Percentiles rank a stretch among this genome's conserved stretches.
These are phyloP conservation scores for Fonsecaea multimorphosa DNA, from an alignment of 2,329 filamentous ascomycete genomes.

Conservation along the genomic window DNA sequence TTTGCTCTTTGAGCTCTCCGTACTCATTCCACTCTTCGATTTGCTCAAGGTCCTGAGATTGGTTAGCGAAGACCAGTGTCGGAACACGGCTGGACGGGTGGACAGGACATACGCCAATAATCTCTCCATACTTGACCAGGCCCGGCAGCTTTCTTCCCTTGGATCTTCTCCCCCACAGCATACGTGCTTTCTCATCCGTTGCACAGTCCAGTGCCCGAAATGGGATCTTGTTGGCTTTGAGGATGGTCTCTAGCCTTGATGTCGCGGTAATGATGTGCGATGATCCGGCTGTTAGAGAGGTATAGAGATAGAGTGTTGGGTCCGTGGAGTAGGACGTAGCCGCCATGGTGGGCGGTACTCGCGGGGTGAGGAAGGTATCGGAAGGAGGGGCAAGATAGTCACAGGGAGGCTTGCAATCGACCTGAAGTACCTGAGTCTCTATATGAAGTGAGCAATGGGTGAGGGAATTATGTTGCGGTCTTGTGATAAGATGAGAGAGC, in stretches of 20 bases:
- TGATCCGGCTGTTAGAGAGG: conserved; percentile 91
- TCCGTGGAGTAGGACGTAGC: conserved; percentile 52
- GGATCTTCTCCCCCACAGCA: conserved; percentile 83
- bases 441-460: conserved; percentile 2
- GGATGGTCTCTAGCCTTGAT: conserved; percentile 91
- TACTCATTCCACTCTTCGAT: conserved; percentile 99
- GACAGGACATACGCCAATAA: conserved; percentile 74
- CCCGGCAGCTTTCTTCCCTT: conserved; percentile 88
- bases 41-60: conserved; percentile 79
- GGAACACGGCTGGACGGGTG: not conserved
- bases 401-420: not conserved
- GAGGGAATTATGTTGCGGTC: conserved; percentile 7
- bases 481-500: conserved; percentile 16
- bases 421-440: not conserved
- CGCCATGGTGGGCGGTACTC: conserved; percentile 25
- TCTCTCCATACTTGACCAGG: conserved; percentile 82
- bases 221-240: conserved; percentile 90
- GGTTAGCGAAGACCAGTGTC: conserved; percentile 20
- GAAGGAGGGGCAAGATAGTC: conserved; percentile 1
- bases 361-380: not conserved
- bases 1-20: conserved; percentile 87
- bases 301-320: conserved; percentile 88
- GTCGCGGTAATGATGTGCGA: conserved; percentile 97
- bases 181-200: conserved; percentile 84
- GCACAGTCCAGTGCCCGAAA: conserved; percentile 93